Evolutionary conservation across 495 filamentous ascomycete species (phyloP), one percentile per base, ranked within the genome.

Genomic region (Sordaria brevicollis): DNA sequence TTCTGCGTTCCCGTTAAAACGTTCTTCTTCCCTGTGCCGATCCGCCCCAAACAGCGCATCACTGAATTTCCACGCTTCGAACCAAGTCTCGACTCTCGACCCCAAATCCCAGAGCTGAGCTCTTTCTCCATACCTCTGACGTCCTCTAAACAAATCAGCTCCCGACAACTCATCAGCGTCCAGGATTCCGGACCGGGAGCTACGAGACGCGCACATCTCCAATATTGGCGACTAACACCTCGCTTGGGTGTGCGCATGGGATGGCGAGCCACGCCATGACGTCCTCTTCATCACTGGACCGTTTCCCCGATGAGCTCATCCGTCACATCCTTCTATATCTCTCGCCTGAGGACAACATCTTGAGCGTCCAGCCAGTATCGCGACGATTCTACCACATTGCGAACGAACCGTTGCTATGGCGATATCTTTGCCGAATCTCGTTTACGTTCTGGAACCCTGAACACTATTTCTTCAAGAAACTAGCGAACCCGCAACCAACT

Each of bases 371-470:
- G 72, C 78, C 80, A 35, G 84, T 90, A 13, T 91, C 88, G 66
- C 87, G 83, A 66, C 86, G 87, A 66, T 89, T 94, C 75, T 79
- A 87, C 72, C 80, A 83, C 66, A 80, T 94, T 39, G 86, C 87
- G 29, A 86, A 88, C 69, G 89, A 92, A 69, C 87, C 90, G 31
- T 78, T 93, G 15, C 80, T 97, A 70, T 97, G 94, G 93, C 89
- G 89, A 66, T 78, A 85, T 74, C 88, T 93, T 76, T 99, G 95
- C 77, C 76, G 77, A 35, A 78, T 75, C 19, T 77, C 83, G 15
- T 97, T 91, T 78, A 83, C 78, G 65, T 92, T 86, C 75, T 99
- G 95, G 95, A 83, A 89, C 66, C 76, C 82, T 2, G 81, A 80
- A 39, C 93, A 96, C 81, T 77, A 83, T 29, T 83, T 97, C 35